A percentile compares a stretch with the other conserved stretches of the same genome.
These are phyloP conservation scores for Purshia tridentata DNA, from an alignment of 306 rosid genomes.

Conservation along the genomic window DNA sequence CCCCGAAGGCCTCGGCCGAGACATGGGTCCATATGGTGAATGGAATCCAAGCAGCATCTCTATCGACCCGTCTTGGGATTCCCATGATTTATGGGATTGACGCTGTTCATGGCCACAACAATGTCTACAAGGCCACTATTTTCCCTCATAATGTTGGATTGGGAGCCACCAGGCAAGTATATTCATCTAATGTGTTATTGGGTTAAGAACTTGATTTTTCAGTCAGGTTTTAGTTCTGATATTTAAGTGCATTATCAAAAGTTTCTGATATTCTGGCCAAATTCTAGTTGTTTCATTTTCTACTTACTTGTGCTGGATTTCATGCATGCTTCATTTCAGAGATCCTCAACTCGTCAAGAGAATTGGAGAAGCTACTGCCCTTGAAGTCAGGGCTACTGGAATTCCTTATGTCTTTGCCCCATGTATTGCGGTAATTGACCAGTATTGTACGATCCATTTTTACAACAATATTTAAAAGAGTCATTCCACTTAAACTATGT, in stretches of 20 bases:
- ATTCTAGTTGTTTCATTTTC: neutral
- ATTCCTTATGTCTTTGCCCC: slow-evolving; percentile 92
- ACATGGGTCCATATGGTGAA: slow-evolving; percentile 76
- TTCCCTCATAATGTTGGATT: slow-evolving; percentile 96
- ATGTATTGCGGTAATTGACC: slow-evolving; percentile 79
- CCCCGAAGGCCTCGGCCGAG: slow-evolving; percentile 69
- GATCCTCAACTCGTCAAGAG: slow-evolving; percentile 79
- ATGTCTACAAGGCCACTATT: slow-evolving; percentile 75
- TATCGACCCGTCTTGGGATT: slow-evolving; percentile 85
- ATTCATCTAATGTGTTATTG: neutral
- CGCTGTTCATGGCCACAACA: slow-evolving; percentile 96
- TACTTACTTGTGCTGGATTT: neutral
- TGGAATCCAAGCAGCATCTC: slow-evolving; percentile 70
- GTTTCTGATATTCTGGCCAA: neutral
- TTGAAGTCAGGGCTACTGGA: slow-evolving; percentile 98
- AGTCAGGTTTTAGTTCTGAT: neutral
- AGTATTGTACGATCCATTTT: neutral
- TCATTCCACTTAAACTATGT: neutral
- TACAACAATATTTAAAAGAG: neutral
- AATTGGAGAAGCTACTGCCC: slow-evolving; percentile 96
- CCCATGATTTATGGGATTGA: slow-evolving; percentile 98
- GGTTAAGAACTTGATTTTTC: neutral
- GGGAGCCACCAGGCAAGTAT: slow-evolving; percentile 87
- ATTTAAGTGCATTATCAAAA: neutral
- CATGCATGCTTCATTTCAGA: slow-evolving; percentile 34